Percentiles rank a stretch among this genome's conserved stretches.
phyloP scores from a whole-genome alignment of 2,329 filamentous ascomycete species.

The Colletotrichum magnum region DNA sequence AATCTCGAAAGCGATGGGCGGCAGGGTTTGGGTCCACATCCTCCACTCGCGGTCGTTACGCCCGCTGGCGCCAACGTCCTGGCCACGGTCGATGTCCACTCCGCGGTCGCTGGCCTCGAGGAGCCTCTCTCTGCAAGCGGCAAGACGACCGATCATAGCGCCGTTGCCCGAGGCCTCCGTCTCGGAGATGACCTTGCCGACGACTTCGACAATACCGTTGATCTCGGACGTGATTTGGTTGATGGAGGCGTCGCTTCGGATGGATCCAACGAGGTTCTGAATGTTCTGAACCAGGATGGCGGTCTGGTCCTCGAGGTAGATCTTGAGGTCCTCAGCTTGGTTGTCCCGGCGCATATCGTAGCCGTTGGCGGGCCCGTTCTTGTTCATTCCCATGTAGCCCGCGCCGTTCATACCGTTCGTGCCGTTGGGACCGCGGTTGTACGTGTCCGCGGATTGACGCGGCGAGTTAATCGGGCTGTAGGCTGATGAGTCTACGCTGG shows the following conservation, averaged over 20 bases:
- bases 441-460: constrained; percentile 67
- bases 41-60: constrained; percentile 70
- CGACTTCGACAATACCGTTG: constrained; percentile 77
- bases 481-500: constrained; percentile 78
- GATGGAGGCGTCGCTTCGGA: constrained; percentile 75
- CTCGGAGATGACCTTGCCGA: constrained; percentile 77
- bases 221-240: constrained; percentile 79
- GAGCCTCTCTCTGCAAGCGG: constrained; percentile 75
- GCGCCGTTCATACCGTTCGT: constrained; percentile 53
- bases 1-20: constrained; percentile 89
- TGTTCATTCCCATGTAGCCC: constrained; percentile 53
- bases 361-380: constrained; percentile 54
- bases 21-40: constrained; percentile 78
- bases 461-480: constrained; percentile 83
- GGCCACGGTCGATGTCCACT: constrained; percentile 72
- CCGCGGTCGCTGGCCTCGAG: constrained; percentile 74
- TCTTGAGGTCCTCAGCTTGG: constrained; percentile 69
- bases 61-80: constrained; percentile 68
- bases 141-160: constrained; percentile 69
- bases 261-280: constrained; percentile 82
- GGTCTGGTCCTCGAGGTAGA: constrained; percentile 87
- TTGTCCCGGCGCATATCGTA: constrained; percentile 56
- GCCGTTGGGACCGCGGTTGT: constrained; percentile 51
- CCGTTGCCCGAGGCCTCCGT: constrained; percentile 71
- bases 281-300: constrained; percentile 84